Evolutionary conservation across 2,329 filamentous ascomycete genomes (phyloP), one percentile per base, ranked within the genome.

Genomic region (Xylariomycetidae sp.): DNA sequence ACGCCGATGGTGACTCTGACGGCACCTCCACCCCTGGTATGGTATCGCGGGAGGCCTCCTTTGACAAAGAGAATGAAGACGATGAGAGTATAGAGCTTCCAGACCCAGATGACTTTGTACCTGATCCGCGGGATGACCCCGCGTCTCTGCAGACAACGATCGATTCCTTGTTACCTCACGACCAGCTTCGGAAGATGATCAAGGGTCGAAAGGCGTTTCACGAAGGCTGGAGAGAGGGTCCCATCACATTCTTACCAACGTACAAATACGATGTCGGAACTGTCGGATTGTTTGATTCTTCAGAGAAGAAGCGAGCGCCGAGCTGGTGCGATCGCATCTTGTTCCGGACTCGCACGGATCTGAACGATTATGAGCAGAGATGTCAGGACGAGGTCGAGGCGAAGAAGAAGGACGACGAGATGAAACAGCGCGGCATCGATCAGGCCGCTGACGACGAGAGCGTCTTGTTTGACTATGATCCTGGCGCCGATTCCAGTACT

Each of bases 211-310:
- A 85, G 54, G 80, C 81, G 0, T 94, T 98, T 42, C 78, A 94
- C 39, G 86, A 95, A 41, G 90, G 89, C 1, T 98, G 92, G 89
- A 74, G 75, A 31, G 92, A 98, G 67, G 92, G 89, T 0, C 71
- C 79, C 1, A 89, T 98, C 36, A 77, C 77, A 1, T 98, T 98
- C 52, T 58, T 97, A 12, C 92, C 92, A 2, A 94, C 92, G 0
- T 98, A 98, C 62, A 98, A 98, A 59, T 98, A 98, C 49, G 94
- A 98, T 51, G 72, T 95, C 17, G 92, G 92, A n/a, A 94, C 85
- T 18, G 78, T 95, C 19, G 86, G 86, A 2, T 74, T 88, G 18
- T 98, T 96, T 56, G 94, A 98, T 62, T 88, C 89, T 1, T 95
- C 89, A 46, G 92, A 97, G 56, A 98, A 98, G 65, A 82, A 82